A percentile compares a stretch with the other conserved stretches of the same genome.
Conservation (phyloP, 2,329 filamentous ascomycete genomes). For the Ceratocystis lukuohia region DNA sequence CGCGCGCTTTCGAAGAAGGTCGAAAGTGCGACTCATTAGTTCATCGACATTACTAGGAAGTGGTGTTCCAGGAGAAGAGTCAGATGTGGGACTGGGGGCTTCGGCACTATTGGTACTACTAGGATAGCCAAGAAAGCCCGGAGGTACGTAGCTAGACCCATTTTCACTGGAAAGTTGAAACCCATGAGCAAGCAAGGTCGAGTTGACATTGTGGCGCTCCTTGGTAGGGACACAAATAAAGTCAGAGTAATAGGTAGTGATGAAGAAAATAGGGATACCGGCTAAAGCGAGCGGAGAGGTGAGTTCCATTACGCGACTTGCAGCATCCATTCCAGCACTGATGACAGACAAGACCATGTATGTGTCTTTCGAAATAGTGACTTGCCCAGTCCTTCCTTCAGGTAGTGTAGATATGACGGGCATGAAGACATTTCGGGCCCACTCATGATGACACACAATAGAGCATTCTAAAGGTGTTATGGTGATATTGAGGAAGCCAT, state of each 20-base stretch:
- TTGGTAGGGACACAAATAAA: constrained; percentile 82
- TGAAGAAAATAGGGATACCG: constrained; percentile 94
- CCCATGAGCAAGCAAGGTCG: constrained; percentile 62
- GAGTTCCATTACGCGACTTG: constrained; percentile 78
- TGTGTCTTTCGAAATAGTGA: constrained; percentile 67
- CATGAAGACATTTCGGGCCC: constrained; percentile 61
- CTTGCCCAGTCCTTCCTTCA: constrained; percentile 35
- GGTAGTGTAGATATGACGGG: constrained; percentile 55
- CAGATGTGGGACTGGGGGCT: constrained; percentile 25
- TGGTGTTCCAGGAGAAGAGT: constrained; percentile 49
- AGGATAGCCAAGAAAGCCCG: constrained; percentile 14
- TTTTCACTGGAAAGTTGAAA: constrained; percentile 65
- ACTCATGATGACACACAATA: constrained; percentile 68
- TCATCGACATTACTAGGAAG: constrained; percentile 67
- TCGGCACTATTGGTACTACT: constrained; percentile 25
- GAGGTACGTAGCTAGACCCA: constrained; percentile 30
- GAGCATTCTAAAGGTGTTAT: constrained; percentile 88
- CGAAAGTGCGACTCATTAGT: constrained; percentile 71
- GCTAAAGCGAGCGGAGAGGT: constrained; percentile 83
- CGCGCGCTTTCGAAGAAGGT: constrained; percentile 61
- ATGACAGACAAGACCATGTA: constrained; percentile 85
- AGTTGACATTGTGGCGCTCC: constrained; percentile 59
- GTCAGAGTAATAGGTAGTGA: constrained; percentile 95
- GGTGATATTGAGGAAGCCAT: constrained; percentile 85
- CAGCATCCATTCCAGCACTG: constrained; percentile 79